phyloP scores from a whole-genome alignment of 768 basidiomycete species.

The Termitomyces sp. region DNA sequence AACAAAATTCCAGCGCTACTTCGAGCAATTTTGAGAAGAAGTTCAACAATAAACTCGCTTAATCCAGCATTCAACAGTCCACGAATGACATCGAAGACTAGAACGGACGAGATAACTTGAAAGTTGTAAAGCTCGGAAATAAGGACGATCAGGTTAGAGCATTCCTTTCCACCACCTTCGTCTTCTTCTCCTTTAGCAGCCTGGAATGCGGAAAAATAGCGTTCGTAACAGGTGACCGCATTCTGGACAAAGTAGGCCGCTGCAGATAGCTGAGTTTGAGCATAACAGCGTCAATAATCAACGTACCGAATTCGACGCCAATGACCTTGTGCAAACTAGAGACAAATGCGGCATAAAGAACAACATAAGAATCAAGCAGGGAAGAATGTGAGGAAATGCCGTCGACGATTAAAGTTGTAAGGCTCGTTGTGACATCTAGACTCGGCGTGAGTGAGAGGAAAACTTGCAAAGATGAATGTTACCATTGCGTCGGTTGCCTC shows the following conservation, averaged over 20 bases:
- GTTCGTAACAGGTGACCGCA: slow-evolving; percentile 62
- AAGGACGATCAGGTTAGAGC: slow-evolving; percentile 81
- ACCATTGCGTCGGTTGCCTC: slow-evolving; percentile 78
- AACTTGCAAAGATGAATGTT: slow-evolving; percentile 6
- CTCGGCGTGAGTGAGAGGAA: background rate
- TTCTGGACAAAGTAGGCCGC: slow-evolving; percentile 82
- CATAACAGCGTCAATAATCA: background rate
- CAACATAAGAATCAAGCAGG: slow-evolving; percentile 84
- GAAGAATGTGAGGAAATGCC: slow-evolving; percentile 78
- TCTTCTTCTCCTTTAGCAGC: slow-evolving; percentile 30
- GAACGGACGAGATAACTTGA: slow-evolving; percentile 80
- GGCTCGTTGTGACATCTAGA: slow-evolving; percentile 73
- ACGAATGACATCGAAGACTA: slow-evolving; percentile 90
- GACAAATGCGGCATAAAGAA: slow-evolving; percentile 81
- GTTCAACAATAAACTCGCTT: slow-evolving; percentile 78
- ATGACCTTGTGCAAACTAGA: slow-evolving; percentile 74
- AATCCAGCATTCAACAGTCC: slow-evolving; percentile 59
- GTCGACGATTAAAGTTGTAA: slow-evolving; percentile 72
- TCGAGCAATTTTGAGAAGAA: slow-evolving; percentile 78
- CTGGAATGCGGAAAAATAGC: slow-evolving; percentile 34
- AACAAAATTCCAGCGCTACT: slow-evolving; percentile 34
- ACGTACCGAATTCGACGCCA: slow-evolving; percentile 83
- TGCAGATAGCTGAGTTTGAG: slow-evolving; percentile 20
- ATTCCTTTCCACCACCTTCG: slow-evolving; percentile 75
- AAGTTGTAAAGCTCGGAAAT: slow-evolving; percentile 95